Evolutionary conservation across 2,329 filamentous ascomycete genomes (phyloP), one percentile per base, ranked within the genome.

Genomic region (Aureobasidium sp.): DNA sequence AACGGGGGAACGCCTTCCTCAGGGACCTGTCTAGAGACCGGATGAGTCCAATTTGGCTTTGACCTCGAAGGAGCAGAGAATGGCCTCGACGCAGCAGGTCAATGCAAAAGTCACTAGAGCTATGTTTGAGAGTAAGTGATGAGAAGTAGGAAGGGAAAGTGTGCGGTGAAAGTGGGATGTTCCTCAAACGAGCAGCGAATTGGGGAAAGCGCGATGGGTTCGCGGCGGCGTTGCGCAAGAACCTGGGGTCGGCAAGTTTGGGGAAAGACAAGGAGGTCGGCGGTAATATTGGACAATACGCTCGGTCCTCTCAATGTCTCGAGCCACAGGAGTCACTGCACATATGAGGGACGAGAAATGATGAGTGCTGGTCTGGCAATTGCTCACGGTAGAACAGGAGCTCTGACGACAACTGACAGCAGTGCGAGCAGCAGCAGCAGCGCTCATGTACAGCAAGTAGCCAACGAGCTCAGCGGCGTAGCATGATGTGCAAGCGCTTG

Each of bases 401-500:
- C 41, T 20, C 32, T 59, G 55, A 59, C 43, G 43, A 59, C 43
- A 36, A 36, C 56, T 37, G 34, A 59, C 32, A 59, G 44, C 56
- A 48, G 55, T 36, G 26, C 46, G 29, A 51, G 46, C 46, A 60
- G 56, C 44, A 39, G 44, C 56, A 60, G 56, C 44, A 29, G 44
- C 56, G 29, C 5, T 32, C 46, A 59, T 59, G 43, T 59, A 44
- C 55, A 51, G 46, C 48, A 51, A 24, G 34, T 51, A 43, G 56
- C 44, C 56, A 41, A 34, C 39, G 57, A 60, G 46, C 44, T 48
- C 56, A 43, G 56, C 56, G 56, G 44, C 56, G 44, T 60, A 60
- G 57, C 57, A 60, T 60, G 57, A 60, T 60, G 57, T 51, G 46
- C 57, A 60, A 60, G 57, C 57, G 46, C 57, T 60, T 51, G 57